Conservation (phyloP, 768 basidiomycete species). For the Calvatia gigantea region DNA sequence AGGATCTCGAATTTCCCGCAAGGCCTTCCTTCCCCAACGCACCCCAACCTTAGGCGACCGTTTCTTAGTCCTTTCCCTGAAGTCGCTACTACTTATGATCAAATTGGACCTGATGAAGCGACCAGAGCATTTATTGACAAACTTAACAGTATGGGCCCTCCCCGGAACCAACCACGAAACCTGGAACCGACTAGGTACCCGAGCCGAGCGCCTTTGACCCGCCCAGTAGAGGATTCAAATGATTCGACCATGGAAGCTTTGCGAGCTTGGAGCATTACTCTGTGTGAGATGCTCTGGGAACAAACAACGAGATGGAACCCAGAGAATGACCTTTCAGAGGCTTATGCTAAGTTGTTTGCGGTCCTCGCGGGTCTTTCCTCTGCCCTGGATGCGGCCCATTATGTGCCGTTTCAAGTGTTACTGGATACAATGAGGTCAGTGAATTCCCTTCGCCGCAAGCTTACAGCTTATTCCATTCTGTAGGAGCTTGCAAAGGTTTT, state of each 20-base stretch:
- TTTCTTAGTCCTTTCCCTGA: background rate
- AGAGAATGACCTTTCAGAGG: background rate
- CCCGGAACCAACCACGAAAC: background rate
- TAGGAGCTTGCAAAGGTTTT: background rate
- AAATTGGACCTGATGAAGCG: background rate
- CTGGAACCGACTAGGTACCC: background rate
- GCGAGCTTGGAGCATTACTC: background rate
- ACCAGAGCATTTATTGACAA: background rate
- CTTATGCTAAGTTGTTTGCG: background rate
- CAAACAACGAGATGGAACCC: background rate
- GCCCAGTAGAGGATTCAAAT: background rate
- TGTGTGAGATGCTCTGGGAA: background rate
- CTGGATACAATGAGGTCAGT: background rate
- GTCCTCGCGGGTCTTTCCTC: background rate
- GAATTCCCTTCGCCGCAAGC: background rate
- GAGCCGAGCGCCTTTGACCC: background rate
- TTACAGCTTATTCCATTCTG: background rate
- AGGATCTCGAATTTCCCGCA: background rate
- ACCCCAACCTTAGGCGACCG: background rate
- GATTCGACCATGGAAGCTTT: background rate
- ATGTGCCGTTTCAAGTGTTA: background rate
- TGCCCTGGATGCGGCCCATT: background rate
- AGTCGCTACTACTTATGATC: background rate
- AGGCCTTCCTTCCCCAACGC: background rate
- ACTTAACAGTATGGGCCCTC: background rate